Evolutionary conservation across 768 basidiomycete genomes (phyloP), one percentile per base, ranked within the genome.

Genomic region (Boletus huronensis): DNA sequence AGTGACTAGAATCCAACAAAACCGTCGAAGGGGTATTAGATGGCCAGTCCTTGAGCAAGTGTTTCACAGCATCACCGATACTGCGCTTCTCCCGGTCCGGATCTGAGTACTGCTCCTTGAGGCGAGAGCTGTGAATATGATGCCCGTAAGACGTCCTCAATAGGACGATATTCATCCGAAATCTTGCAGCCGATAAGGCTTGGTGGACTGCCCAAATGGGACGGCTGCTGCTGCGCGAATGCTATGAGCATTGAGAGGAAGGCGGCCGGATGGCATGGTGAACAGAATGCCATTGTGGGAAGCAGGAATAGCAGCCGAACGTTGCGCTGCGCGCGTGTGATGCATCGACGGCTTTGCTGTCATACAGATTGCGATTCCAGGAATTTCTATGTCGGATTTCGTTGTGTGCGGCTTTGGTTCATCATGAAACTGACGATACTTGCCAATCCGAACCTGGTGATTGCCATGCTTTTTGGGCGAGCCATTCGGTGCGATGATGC

Each of bases 201-300:
- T 7, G 47, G 58, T 38, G 54, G 52, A 25, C 35, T 3, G 3
- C 19, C 42, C 1, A 8, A 8, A 14, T 32, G n/a, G 25, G 58
- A 43, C 10, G 48, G 50, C 13, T 48, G 10, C 19, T 55, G 44
- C 10, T 56, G 44, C 2, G 58, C 53, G 40, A 74, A 71, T 5
- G 74, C 60, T 9, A 75, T 32, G 0, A 75, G 46, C 19, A 69
- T 65, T 0, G 65, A 60, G n/a, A 71, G 53, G 36, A 70, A 59
- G 10, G 49, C 48, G 1, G 44, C 31, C 3, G 49, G 43, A 17
- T 41, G 21, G 0, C 36, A 14, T 8, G 60, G 48, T 23, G 61
- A 67, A 23, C 50, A 41, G 50, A 67, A 74, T 21, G 50, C 61
- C 55, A 67, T 53, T 11, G 41, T 19, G 7, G 42, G 54, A 38